A percentile compares a stretch with the other conserved stretches of the same genome.
Evolutionary conservation across 2,329 filamentous ascomycete genomes (phyloP).

Genomic region (Aspergillus terreus): DNA sequence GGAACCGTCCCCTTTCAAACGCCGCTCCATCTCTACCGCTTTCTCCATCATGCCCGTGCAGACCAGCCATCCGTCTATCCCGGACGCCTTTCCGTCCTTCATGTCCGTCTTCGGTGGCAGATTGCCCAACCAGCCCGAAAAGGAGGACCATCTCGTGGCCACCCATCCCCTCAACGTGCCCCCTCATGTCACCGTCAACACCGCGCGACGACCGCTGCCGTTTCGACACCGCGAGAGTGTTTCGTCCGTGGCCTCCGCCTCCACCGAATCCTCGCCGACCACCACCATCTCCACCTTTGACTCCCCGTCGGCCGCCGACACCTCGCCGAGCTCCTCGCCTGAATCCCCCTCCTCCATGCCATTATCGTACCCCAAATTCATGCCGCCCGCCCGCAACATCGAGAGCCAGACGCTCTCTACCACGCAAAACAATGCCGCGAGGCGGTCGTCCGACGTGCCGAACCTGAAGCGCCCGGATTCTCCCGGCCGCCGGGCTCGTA

Average conservation of each 20-base stretch:
- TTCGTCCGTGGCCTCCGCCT: constrained; percentile 60
- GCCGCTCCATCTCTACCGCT: constrained; percentile 21
- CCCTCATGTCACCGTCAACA: constrained; percentile 25
- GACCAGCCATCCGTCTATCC: constrained; percentile 36
- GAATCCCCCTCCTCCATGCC: constrained; percentile 80
- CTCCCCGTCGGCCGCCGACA: constrained; percentile 83
- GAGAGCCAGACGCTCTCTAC: constrained; percentile 23
- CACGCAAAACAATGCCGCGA: constrained; percentile 25
- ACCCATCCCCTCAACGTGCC: constrained; percentile 25
- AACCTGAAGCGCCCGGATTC: constrained; percentile 39
- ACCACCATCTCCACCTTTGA: constrained; percentile 91
- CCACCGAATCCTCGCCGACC: constrained; percentile 90
- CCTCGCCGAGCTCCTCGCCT: constrained; percentile 86
- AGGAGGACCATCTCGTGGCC: constrained; percentile 24
- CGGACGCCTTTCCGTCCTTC: constrained; percentile 50
- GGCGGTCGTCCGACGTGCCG: constrained; percentile 19
- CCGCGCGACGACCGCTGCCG: constrained; percentile 22
- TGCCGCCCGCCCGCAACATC: constrained; percentile 25
- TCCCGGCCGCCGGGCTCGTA: constrained; percentile 47
- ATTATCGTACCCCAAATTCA: constrained; percentile 42
- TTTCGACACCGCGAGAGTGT: constrained; percentile 42
- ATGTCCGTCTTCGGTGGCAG: constrained; percentile 50
- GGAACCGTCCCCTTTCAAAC: constrained; percentile 26
- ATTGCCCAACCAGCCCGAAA: constrained; percentile 20
- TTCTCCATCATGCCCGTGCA: constrained; percentile 37